phyloP scores from a whole-genome alignment of 495 filamentous ascomycete genomes.

The Aspergillus incahuasiensis region DNA sequence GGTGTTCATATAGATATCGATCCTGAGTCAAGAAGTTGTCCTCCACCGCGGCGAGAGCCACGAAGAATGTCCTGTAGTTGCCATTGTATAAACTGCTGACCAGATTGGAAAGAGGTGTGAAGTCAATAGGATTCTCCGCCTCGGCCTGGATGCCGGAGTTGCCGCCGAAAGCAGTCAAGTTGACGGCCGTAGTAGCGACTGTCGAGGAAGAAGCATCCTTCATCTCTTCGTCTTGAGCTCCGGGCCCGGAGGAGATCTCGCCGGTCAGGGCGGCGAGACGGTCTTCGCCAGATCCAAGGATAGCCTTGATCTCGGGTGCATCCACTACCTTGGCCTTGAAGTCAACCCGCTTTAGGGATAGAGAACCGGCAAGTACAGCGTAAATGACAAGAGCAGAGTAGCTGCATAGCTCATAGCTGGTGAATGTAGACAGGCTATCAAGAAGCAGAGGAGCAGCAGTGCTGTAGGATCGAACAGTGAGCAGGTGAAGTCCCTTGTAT shows the following conservation, averaged over 20 bases:
- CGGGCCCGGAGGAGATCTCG: slow-evolving; percentile 70
- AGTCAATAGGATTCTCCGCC: slow-evolving; percentile 71
- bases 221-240: slow-evolving; percentile 76
- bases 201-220: slow-evolving; percentile 52
- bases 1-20: slow-evolving; percentile 89
- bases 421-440: slow-evolving; percentile 97
- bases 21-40: slow-evolving; percentile 91
- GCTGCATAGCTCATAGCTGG: slow-evolving; percentile 93
- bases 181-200: slow-evolving; percentile 63
- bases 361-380: slow-evolving; percentile 87
- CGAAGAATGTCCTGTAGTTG: slow-evolving; percentile 89
- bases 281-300: slow-evolving; percentile 84
- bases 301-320: slow-evolving; percentile 94
- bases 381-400: slow-evolving; percentile 94
- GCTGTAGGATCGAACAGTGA: slow-evolving; percentile 85
- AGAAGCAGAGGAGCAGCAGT: slow-evolving; percentile 88
- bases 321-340: slow-evolving; percentile 99
- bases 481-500: slow-evolving; percentile 90
- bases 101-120: slow-evolving; percentile 74
- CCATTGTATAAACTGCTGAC: slow-evolving; percentile 89
- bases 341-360: slow-evolving; percentile 92
- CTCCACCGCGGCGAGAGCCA: slow-evolving; percentile 84
- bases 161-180: slow-evolving; percentile 74
- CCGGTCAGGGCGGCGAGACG: slow-evolving; percentile 73
- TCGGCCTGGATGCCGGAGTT: slow-evolving; percentile 64